Conservation (phyloP, 371 early-diverging fungal species). For the Actinomucor elegans region DNA sequence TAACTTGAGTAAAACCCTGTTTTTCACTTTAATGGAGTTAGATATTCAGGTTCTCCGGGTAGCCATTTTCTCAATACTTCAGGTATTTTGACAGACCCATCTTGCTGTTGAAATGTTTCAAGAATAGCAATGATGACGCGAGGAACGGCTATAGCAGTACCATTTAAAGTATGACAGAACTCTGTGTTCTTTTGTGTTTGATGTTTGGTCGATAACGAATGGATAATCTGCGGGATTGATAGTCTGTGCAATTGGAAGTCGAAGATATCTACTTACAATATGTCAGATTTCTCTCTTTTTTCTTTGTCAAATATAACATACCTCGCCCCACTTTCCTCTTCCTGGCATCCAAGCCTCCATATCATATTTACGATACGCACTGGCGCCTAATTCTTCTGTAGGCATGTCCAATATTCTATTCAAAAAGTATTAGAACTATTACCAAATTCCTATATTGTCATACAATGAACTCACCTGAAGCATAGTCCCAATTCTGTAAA, state of each 20-base stretch:
- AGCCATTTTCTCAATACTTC: slow-evolving; percentile 72
- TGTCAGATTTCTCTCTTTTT: background rate
- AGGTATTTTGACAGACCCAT: slow-evolving; percentile 77
- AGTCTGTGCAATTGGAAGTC: slow-evolving; percentile 89
- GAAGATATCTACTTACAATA: slow-evolving; percentile 58
- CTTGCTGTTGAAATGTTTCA: slow-evolving; percentile 75
- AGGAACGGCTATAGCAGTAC: slow-evolving; percentile 94
- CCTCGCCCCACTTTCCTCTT: slow-evolving; percentile 86
- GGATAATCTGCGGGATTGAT: slow-evolving; percentile 75
- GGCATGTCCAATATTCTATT: slow-evolving; percentile 88
- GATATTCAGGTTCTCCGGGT: slow-evolving; percentile 40
- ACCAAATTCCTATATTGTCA: slow-evolving; percentile 95
- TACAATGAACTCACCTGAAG: slow-evolving; percentile 84
- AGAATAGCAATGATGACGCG: slow-evolving; percentile 85
- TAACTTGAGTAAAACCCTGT: too few species aligned
- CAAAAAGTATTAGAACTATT: background rate
- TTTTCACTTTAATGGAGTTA: too few species aligned
- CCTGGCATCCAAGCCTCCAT: slow-evolving; percentile 98
- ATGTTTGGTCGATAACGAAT: slow-evolving; percentile 55
- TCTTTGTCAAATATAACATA: slow-evolving; percentile 17
- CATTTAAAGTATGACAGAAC: slow-evolving; percentile 92
- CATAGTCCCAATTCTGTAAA: slow-evolving; percentile 80
- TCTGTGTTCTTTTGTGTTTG: slow-evolving; percentile 30
- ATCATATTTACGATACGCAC: slow-evolving; percentile 90
- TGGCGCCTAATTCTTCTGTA: slow-evolving; percentile 89